Percentiles rank a stretch among this genome's conserved stretches.
phyloP scores from a whole-genome alignment of 1,139 yeast species.

The Diutina pseudorugosa region DNA sequence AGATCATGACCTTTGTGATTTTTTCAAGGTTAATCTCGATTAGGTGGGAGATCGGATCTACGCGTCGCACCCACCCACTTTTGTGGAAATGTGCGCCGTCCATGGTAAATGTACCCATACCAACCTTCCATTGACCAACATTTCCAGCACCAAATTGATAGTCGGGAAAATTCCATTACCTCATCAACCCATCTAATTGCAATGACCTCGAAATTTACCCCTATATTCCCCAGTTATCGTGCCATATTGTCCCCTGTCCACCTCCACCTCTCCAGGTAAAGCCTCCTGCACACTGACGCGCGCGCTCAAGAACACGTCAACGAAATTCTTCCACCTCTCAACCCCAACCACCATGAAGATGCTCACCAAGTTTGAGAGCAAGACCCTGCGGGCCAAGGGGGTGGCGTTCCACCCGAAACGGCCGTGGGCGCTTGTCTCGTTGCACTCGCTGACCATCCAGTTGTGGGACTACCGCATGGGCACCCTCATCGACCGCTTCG shows the following conservation, averaged over 20 bases:
- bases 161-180: too few relatives aligned
- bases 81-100: too few relatives aligned
- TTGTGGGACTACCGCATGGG: conserved; percentile 99
- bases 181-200: too few relatives aligned
- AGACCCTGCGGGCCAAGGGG: conserved; percentile 97
- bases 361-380: conserved; percentile 96
- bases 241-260: too few relatives aligned
- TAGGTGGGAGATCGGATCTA: neutral
- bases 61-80: neutral
- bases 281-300: neutral
- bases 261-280: too few relatives aligned
- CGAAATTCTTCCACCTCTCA: neutral
- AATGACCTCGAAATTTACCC: too few relatives aligned
- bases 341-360: conserved; percentile 61
- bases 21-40: too few relatives aligned
- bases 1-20: too few relatives aligned
- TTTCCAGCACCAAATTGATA: too few relatives aligned
- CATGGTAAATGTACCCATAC: too few relatives aligned
- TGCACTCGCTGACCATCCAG: conserved; percentile 91
- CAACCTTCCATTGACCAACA: too few relatives aligned
- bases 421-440: conserved; percentile 94
- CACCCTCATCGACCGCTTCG: conserved; percentile 87
- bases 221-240: too few relatives aligned
- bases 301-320: neutral
- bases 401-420: conserved; percentile 95